Evolutionary conservation across 2,329 filamentous ascomycete species (phyloP), one percentile per base, ranked within the genome.

Genomic region (Aspergillus tubingensis): DNA sequence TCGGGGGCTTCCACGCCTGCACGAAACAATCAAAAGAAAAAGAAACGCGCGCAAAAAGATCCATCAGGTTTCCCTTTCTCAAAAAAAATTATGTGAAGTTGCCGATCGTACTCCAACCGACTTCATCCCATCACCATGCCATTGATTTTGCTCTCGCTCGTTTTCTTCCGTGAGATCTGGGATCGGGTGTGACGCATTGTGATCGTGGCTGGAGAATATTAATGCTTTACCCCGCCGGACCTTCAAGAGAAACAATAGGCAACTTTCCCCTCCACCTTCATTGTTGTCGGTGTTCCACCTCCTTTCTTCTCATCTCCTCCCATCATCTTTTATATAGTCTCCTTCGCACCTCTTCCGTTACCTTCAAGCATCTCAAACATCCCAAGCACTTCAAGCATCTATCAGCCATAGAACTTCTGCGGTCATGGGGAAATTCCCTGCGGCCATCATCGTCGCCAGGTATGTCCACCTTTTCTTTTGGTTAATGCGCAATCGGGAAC

Each of bases 391-490:
- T 5, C 32, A 36, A 8, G 13, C 47, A 27, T 30, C 47, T 32
- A 23, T 27, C 15, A 10, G 23, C 23, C 41, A 21, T 13, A 23
- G 47, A 44, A 15, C 44, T n/a, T 17, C 30, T 48, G 11, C 36
- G 15, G 59, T 63, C 43, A 78, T 75, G 74, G 70, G 69, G 54
- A 78, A 77, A 58, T 70, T 74, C 60, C 78, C 78, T 8, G 70
- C 76, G 7, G 76, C 77, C 25, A 71, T 80, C 53, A 74, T 80
- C 52, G 77, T 80, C 60, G 78, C 72, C 47, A 75, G 78, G 78
- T 80, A 68, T 38, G 65, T 59, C 17, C 13, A 52, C 17, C 11
- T 39, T 43, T 15, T 10, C 23, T n/a, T 50, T n/a, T n/a, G 8
- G 25, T 27, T 27, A 3, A 17, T 11, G 10, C 19, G 2, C 23